A percentile compares a stretch with the other conserved stretches of the same genome.
These are phyloP conservation scores for Asterochloris sp. DNA, from an alignment of 139 green algal species.

Conservation along the genomic window DNA sequence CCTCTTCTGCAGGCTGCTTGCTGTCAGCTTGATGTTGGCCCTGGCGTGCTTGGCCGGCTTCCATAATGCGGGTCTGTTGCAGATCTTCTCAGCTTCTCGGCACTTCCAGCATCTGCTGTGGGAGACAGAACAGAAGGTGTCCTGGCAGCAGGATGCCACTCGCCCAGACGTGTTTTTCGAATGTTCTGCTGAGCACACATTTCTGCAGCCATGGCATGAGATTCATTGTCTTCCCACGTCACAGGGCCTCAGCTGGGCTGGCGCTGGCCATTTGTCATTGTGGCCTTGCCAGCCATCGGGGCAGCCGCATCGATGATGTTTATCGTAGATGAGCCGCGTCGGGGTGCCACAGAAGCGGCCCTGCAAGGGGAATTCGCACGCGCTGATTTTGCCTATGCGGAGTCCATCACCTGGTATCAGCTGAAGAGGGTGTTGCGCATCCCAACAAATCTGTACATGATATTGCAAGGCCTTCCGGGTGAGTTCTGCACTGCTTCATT, in stretches of 20 bases:
- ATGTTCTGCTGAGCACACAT: too few relatives aligned
- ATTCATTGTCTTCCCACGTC: too few relatives aligned
- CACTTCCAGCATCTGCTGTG: too few relatives aligned
- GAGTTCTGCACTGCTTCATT: background rate
- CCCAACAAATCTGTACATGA: constrained; percentile 64
- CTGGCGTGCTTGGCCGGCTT: too few relatives aligned
- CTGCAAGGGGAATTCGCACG: constrained; percentile 34
- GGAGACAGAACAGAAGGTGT: too few relatives aligned
- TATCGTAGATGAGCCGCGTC: constrained; percentile 54
- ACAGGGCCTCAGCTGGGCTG: constrained; percentile 65
- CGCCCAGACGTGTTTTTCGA: too few relatives aligned
- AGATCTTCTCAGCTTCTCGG: too few relatives aligned
- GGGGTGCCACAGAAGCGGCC: constrained; percentile 48
- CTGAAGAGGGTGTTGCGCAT: constrained; percentile 40
- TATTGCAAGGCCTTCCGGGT: constrained; percentile 50
- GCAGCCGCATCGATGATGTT: constrained; percentile 57
- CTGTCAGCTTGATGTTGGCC: too few relatives aligned
- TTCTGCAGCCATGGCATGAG: too few relatives aligned
- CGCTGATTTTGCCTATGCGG: constrained; percentile 45
- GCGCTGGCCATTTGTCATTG: constrained; percentile 80
- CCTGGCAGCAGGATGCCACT: too few relatives aligned
- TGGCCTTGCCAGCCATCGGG: constrained; percentile 56
- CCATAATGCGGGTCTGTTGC: too few relatives aligned
- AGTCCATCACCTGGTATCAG: constrained; percentile 61
- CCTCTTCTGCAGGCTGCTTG: background rate